Percentiles rank a stretch among this genome's conserved stretches.
These are phyloP conservation scores for Dalbergia oliveri DNA, from an alignment of 306 rosid species.

Conservation along the genomic window DNA sequence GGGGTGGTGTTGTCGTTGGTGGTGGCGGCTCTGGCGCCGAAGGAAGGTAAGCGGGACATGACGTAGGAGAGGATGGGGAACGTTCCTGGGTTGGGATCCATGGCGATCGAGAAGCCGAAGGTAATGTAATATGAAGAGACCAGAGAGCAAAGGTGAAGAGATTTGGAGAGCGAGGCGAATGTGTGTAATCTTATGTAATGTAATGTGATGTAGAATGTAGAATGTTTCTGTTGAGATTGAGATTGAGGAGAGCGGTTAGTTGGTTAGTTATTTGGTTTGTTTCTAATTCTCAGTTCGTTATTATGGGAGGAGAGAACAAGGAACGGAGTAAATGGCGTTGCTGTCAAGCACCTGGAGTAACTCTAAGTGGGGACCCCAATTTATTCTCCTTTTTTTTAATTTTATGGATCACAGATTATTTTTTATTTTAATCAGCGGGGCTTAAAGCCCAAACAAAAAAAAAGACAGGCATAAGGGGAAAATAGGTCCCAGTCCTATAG, in stretches of 20 bases:
- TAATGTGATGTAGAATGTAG: neutral
- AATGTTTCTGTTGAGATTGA: neutral
- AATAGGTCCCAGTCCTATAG: too few species aligned
- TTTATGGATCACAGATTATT: too few species aligned
- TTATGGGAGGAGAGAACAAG: neutral
- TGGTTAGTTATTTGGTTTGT: neutral
- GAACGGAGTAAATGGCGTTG: neutral
- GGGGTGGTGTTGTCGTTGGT: neutral
- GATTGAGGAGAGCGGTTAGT: neutral
- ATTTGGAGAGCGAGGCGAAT: neutral
- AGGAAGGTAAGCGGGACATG: slow-evolving; percentile 72
- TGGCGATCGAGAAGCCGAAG: slow-evolving; percentile 23
- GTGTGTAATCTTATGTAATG: neutral
- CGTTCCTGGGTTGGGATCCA: slow-evolving; percentile 88
- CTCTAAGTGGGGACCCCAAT: neutral
- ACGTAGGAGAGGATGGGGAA: slow-evolving; percentile 88
- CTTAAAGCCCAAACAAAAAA: too few species aligned
- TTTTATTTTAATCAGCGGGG: too few species aligned
- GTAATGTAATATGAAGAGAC: too few species aligned
- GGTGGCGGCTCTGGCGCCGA: slow-evolving; percentile 36
- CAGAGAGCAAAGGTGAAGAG: neutral
- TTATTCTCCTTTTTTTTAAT: too few species aligned
- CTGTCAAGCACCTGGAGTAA: neutral
- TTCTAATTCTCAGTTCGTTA: neutral
- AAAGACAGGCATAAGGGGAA: too few species aligned